Conservation (phyloP, 306 rosid species). For the Ziziphus jujuba region DNA sequence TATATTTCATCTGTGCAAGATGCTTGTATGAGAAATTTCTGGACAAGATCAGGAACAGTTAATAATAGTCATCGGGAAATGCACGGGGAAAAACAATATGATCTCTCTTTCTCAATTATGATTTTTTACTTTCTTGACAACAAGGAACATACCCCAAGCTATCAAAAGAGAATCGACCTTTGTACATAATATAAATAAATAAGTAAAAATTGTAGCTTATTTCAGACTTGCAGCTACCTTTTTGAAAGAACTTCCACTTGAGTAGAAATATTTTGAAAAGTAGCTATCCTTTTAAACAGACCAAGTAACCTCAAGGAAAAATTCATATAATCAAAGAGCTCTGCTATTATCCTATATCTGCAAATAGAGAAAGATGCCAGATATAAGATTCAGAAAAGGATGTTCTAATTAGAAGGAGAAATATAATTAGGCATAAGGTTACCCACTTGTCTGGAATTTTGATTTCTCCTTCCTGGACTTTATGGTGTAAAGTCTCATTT, state of each 20-base stretch:
- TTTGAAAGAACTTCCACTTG: constrained; percentile 55
- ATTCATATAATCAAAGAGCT: constrained; percentile 45
- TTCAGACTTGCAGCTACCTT: constrained; percentile 38
- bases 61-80: constrained; percentile 1
- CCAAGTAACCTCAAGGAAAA: constrained; percentile 57
- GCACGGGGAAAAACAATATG: not conserved
- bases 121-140: too few relatives aligned
- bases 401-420: not conserved
- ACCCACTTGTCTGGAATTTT: constrained; percentile 50
- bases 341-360: constrained; percentile 45
- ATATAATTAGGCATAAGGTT: not conserved
- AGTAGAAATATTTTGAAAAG: constrained; percentile 48
- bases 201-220: not conserved
- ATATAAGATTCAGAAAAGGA: constrained; percentile 3
- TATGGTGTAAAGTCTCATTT: constrained; percentile 29
- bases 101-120: not conserved
- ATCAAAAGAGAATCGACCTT: not conserved
- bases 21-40: constrained; percentile 51
- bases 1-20: constrained; percentile 64
- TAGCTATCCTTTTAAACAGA: constrained; percentile 45
- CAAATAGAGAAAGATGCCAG: constrained; percentile 2
- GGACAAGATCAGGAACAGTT: constrained; percentile 29
- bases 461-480: constrained; percentile 21
- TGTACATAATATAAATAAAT: not conserved
- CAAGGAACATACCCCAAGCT: not conserved